Evolutionary conservation across 306 rosid genomes (phyloP).

Genomic region (Gastrolobium bilobum): DNA sequence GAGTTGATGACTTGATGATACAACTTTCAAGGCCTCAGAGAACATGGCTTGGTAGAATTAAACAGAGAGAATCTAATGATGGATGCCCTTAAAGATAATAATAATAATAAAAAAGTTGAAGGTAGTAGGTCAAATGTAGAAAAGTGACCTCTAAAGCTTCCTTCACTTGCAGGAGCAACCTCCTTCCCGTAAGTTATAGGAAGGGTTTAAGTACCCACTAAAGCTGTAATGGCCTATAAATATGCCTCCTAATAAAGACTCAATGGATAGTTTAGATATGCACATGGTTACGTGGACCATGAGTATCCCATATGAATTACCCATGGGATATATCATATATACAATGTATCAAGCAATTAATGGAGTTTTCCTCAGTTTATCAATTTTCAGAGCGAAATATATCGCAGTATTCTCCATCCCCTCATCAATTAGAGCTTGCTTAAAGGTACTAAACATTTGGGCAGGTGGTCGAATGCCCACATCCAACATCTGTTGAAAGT

Average conservation of each 20-base stretch:
- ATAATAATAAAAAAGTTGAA: neutral
- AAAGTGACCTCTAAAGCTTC: neutral
- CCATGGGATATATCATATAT: neutral
- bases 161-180: neutral
- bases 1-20: neutral
- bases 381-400: slow-evolving; percentile 59
- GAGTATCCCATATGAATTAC: too few species aligned
- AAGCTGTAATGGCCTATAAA: too few species aligned
- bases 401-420: slow-evolving; percentile 62
- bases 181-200: neutral
- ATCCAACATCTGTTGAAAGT: slow-evolving; percentile 84
- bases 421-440: slow-evolving; percentile 62
- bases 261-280: too few species aligned
- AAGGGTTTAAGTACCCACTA: neutral
- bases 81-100: neutral
- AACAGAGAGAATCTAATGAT: neutral
- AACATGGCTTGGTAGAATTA: neutral
- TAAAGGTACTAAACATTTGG: slow-evolving; percentile 67
- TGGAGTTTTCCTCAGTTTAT: slow-evolving; percentile 71
- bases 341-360: slow-evolving; percentile 47
- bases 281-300: too few species aligned
- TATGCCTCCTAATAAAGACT: too few species aligned
- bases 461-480: slow-evolving; percentile 84
- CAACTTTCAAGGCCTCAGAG: neutral
- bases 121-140: neutral